Evolutionary conservation across 441 rosid genomes (phyloP).

Genomic region (Gossypium laxum): DNA sequence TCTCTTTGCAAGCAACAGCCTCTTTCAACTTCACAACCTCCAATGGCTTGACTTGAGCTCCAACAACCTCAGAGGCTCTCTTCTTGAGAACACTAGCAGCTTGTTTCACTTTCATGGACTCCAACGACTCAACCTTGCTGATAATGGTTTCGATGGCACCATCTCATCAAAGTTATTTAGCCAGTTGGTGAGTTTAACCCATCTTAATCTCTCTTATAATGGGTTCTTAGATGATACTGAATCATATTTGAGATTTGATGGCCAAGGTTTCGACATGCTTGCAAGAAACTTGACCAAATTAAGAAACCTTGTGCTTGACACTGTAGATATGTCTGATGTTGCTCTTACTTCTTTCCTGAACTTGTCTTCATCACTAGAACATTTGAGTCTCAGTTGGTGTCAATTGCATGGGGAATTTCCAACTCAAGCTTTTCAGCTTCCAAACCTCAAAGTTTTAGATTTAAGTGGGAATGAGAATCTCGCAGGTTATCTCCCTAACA

Average conservation of each 20-base stretch:
- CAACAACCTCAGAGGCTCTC: not conserved
- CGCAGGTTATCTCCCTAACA: slow-evolving; percentile 10
- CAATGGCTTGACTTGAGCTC: not conserved
- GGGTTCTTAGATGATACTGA: not conserved
- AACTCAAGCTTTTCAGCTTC: slow-evolving; percentile 10
- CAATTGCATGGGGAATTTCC: slow-evolving; percentile 17
- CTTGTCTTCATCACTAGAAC: not conserved
- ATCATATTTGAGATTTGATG: not conserved
- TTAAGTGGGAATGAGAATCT: slow-evolving; percentile 2
- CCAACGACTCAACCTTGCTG: not conserved
- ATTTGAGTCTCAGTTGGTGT: not conserved
- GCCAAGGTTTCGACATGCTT: not conserved
- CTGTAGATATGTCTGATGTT: not conserved
- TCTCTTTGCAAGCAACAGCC: not conserved
- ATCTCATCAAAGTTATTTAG: not conserved
- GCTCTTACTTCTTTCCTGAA: not conserved
- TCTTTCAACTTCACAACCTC: not conserved
- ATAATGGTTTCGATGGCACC: not conserved
- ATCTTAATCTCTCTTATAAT: slow-evolving; percentile 1
- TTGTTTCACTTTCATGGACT: not conserved
- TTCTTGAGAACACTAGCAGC: not conserved
- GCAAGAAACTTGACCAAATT: not conserved
- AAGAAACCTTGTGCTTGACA: slow-evolving; percentile 8
- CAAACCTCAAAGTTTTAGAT: not conserved
- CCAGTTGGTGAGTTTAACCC: not conserved